Conservation (phyloP, 176 grass and related monocot species). For the Triticum timopheevii region DNA sequence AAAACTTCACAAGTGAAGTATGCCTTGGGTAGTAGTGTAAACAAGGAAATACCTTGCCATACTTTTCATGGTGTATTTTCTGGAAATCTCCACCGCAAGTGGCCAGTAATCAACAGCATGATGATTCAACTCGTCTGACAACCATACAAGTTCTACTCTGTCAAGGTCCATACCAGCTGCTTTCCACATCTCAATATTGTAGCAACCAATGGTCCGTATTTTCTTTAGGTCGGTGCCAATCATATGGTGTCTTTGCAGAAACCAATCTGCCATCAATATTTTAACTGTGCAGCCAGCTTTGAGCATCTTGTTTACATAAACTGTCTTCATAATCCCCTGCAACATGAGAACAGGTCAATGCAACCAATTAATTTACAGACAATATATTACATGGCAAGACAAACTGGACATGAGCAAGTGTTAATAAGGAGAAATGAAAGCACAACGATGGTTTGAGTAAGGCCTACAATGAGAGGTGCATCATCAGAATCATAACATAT, state of each 20-base stretch:
- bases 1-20: not conserved
- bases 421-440: not conserved
- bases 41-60: not conserved
- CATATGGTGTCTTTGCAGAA: not conserved
- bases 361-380: not conserved
- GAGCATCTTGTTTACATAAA: not conserved
- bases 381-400: not conserved
- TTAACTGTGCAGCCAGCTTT: not conserved
- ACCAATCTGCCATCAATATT: conserved; percentile 23
- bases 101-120: not conserved
- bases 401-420: not conserved
- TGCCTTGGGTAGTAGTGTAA: not conserved
- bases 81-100: not conserved
- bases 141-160: conserved; percentile 6
- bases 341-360: not conserved
- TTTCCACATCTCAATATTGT: conserved; percentile 6
- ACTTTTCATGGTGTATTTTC: not conserved
- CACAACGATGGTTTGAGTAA: not conserved
- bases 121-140: not conserved
- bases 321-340: not conserved
- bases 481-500: not conserved
- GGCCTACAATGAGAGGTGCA: not conserved
- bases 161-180: not conserved
- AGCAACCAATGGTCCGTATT: not conserved
- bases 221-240: not conserved